Evolutionary conservation across 306 rosid species (phyloP), one percentile per base, ranked within the genome.

Genomic region (Rosa persica): DNA sequence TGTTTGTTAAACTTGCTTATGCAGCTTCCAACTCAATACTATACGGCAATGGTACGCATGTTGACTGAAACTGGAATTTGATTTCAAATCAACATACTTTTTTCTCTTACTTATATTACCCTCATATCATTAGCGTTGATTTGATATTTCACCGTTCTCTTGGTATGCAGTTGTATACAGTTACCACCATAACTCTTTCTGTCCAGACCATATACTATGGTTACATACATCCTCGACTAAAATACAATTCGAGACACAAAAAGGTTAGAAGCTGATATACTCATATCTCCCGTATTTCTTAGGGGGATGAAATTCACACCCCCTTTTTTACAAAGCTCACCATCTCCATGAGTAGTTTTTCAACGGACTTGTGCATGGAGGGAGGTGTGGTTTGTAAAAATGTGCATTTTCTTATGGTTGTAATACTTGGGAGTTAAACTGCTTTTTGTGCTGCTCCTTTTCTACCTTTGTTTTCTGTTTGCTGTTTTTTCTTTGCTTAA

Each of bases 11-110:
- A 64, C 78, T 81, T 85, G 44, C 52, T 78, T 78, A 48, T 87
- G 93, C 96, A 93, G 98, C 93, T 93, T 81, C 98, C 89, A 38
- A 93, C 98, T 68, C 97, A 93, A 85, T 84, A 79, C 73, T 92
- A 89, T 70, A 89, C 42, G 85, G 98, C 98, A 82, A 58, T 84
- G 96, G 98, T 93, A 85, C 72, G 90, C 49, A 76, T 79, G 76
- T 83, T 79, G 44, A 49, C 76, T 58, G 73, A 79, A 81, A 57
- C 64, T 48, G 54, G 72, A 78, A 27, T 13, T 76, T 43, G 38
- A 38, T 54, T 52, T 20, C 34, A 48, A 47, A 27, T 17, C 75
- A 46, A 47, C 73, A 25, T 8, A 7, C 40, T 13, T 36, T 73
- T 73, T 51, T 12, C 19, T 30, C 20, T 39, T 17, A n/a, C 48